phyloP scores from a whole-genome alignment of 352 stramenopile species.

The Aphanomyces astaci region DNA sequence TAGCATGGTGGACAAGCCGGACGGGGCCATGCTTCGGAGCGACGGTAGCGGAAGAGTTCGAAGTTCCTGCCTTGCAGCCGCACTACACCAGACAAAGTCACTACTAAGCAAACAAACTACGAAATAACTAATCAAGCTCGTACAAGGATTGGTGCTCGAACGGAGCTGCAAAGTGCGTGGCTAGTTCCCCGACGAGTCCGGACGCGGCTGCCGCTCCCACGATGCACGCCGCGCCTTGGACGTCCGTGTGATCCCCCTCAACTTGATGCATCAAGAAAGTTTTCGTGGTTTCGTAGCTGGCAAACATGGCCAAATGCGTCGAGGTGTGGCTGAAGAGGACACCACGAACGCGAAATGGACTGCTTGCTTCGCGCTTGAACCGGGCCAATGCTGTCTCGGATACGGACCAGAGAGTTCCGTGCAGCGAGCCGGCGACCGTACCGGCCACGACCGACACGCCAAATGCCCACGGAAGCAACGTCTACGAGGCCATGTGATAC shows the following conservation, averaged over 20 bases:
- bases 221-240: slow-evolving; percentile 2
- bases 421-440: neutral
- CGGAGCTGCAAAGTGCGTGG: neutral
- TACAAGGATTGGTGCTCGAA: slow-evolving; percentile 12
- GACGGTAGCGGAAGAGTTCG: neutral
- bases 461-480: neutral
- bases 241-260: neutral
- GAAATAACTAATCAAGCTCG: no score
- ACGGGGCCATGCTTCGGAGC: slow-evolving; percentile 7
- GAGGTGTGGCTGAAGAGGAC: slow-evolving; percentile 10
- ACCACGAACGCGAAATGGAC: neutral
- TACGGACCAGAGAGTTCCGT: slow-evolving; percentile 7
- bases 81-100: neutral
- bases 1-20: slow-evolving; percentile 9
- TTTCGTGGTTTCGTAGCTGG: slow-evolving; percentile 7
- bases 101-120: neutral
- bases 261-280: neutral
- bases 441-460: neutral
- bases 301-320: slow-evolving; percentile 18
- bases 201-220: neutral
- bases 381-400: neutral
- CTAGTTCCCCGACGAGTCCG: slow-evolving; percentile 15
- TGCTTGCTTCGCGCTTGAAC: neutral
- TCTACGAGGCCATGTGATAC: neutral
- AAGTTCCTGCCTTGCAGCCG: neutral